A percentile compares a stretch with the other conserved stretches of the same genome.
These are phyloP conservation scores for Dictyostelium firmibasis DNA, from an alignment of 78 protist species.

Conservation along the genomic window DNA sequence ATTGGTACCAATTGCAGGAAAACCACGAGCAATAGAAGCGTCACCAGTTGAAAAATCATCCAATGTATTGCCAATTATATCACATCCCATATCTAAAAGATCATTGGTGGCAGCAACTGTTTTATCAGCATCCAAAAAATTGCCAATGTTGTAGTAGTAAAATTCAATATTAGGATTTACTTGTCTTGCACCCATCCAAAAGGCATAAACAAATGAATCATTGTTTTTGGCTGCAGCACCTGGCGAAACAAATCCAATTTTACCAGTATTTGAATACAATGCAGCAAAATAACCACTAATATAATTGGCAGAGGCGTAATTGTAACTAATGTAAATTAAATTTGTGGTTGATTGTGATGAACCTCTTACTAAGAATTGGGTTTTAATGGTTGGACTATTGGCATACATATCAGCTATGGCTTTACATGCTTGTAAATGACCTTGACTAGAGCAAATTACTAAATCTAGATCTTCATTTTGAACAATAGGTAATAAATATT, in stretches of 20 bases:
- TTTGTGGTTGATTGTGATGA: background rate
- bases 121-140: background rate
- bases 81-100: background rate
- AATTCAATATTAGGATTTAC: background rate
- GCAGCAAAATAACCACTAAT: constrained; percentile 33
- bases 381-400: background rate
- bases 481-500: background rate
- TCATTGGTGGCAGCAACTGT: constrained; percentile 22
- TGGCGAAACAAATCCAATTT: background rate
- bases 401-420: background rate
- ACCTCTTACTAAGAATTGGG: constrained; percentile 13
- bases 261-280: background rate
- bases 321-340: background rate
- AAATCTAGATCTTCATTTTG: background rate
- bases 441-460: background rate
- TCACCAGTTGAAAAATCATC: constrained; percentile 12
- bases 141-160: constrained; percentile 21
- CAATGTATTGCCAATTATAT: background rate
- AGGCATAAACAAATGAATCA: background rate
- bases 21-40: background rate
- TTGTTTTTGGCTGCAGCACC: background rate
- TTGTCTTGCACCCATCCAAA: background rate
- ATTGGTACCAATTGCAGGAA: constrained; percentile 33
- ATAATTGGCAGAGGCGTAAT: background rate
- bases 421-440: background rate